Conservation (phyloP, 148 eudicot genomes). For the Bassia scoparia region DNA sequence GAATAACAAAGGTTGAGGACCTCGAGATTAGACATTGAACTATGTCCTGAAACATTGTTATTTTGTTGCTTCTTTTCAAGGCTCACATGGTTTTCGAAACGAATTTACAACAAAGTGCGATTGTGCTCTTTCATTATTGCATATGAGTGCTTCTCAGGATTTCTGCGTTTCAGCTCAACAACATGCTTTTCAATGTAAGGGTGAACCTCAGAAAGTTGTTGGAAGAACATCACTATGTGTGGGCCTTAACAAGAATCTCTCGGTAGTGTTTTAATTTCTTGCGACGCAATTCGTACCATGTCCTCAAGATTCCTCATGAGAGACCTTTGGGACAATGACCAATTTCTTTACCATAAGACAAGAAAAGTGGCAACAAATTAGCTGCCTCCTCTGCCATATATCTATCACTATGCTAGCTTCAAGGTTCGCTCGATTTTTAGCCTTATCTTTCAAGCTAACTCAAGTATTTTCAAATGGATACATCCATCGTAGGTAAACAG, state of each 20-base stretch:
- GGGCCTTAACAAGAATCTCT: neutral
- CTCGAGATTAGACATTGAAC: neutral
- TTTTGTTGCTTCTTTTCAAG: neutral
- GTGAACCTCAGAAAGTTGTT: neutral
- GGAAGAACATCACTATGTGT: neutral
- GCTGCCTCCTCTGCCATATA: neutral
- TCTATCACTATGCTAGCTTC: neutral
- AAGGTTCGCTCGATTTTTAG: neutral
- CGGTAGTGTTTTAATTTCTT: neutral
- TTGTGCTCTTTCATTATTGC: neutral
- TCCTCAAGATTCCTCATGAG: neutral
- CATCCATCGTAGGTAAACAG: neutral
- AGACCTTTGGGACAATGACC: neutral
- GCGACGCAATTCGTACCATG: neutral
- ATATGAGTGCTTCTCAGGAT: neutral
- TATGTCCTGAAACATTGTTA: neutral
- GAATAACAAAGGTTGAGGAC: neutral
- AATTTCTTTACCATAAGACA: neutral
- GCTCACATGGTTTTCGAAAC: neutral
- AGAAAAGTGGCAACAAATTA: neutral
- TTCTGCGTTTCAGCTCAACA: neutral
- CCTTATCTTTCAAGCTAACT: neutral
- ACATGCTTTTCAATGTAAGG: neutral
- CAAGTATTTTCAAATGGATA: slow-evolving; percentile 3
- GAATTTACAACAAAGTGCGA: neutral